Conservation (phyloP, 169 alveolate genomes). For the Plasmodium falciparum region DNA sequence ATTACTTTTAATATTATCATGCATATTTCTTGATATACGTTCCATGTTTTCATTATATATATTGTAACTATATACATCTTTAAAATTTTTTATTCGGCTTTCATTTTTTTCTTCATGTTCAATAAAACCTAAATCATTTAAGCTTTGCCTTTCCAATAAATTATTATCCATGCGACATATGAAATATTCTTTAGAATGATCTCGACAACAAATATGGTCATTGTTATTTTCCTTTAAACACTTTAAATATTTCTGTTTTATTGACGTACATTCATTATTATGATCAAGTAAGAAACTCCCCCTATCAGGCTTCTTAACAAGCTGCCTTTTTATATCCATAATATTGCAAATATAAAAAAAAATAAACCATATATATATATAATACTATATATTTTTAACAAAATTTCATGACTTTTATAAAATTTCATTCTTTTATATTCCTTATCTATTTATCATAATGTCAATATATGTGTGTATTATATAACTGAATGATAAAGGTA, state of each 20-base stretch:
- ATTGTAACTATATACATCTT: slow-evolving; percentile 71
- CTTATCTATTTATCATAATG: too few species aligned
- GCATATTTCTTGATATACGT: slow-evolving; percentile 9
- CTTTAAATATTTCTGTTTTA: slow-evolving; percentile 63
- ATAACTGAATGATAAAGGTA: too few species aligned
- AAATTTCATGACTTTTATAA: too few species aligned
- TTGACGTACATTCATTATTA: slow-evolving; percentile 74
- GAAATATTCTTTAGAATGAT: slow-evolving; percentile 77
- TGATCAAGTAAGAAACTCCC: slow-evolving; percentile 79
- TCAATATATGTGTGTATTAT: too few species aligned
- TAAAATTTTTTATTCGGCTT: slow-evolving; percentile 49
- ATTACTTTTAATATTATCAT: slow-evolving; percentile 3
- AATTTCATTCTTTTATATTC: too few species aligned
- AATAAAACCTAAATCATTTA: slow-evolving; percentile 57
- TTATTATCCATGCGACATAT: slow-evolving; percentile 78
- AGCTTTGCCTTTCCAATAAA: slow-evolving; percentile 69
- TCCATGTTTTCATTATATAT: slow-evolving; percentile 57
- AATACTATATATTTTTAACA: background rate
- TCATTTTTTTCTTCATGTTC: slow-evolving; percentile 61
- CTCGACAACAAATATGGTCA: slow-evolving; percentile 78
- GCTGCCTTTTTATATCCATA: slow-evolving; percentile 60
- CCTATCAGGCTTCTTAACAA: slow-evolving; percentile 77
- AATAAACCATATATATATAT: background rate
- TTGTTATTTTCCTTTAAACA: slow-evolving; percentile 72
- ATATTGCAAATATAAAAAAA: background rate